These are phyloP conservation scores for Pavlovales sp. DNA, from an alignment of 208 protist genomes.

Conservation along the genomic window DNA sequence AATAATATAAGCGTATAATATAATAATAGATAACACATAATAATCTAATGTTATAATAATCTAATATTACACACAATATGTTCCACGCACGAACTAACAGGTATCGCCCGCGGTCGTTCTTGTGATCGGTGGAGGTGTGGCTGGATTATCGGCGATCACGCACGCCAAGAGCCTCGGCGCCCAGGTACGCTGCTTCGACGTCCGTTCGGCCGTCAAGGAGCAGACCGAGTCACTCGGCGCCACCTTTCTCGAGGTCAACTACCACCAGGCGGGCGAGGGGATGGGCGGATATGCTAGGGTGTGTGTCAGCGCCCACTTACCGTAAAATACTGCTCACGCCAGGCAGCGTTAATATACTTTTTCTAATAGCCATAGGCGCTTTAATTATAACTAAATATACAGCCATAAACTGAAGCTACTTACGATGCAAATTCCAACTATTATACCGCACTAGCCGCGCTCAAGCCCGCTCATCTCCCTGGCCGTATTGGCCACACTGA, in stretches of 20 bases:
- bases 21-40: too few species aligned
- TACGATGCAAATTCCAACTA: too few species aligned
- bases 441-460: too few species aligned
- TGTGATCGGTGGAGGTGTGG: conserved; percentile 67
- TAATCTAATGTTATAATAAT: too few species aligned
- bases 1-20: too few species aligned
- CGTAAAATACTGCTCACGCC: too few species aligned
- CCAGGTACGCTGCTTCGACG: conserved; percentile 81
- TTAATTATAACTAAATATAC: conserved; percentile 30
- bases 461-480: too few species aligned
- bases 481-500: too few species aligned
- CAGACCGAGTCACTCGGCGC: conserved; percentile 79
- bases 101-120: conserved; percentile 68
- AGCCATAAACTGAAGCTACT: conserved; percentile 27
- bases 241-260: conserved; percentile 73
- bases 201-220: conserved; percentile 70
- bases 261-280: conserved; percentile 14
- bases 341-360: too few species aligned
- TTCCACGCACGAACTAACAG: too few species aligned
- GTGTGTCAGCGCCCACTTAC: too few species aligned
- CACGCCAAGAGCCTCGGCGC: conserved; percentile 82
- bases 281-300: not conserved
- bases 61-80: too few species aligned
- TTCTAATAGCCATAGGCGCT: not conserved
- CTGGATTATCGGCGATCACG: conserved; percentile 75